Evolutionary conservation across 106 monocot species (phyloP).

Genomic region (Phalaenopsis aphrodite): DNA sequence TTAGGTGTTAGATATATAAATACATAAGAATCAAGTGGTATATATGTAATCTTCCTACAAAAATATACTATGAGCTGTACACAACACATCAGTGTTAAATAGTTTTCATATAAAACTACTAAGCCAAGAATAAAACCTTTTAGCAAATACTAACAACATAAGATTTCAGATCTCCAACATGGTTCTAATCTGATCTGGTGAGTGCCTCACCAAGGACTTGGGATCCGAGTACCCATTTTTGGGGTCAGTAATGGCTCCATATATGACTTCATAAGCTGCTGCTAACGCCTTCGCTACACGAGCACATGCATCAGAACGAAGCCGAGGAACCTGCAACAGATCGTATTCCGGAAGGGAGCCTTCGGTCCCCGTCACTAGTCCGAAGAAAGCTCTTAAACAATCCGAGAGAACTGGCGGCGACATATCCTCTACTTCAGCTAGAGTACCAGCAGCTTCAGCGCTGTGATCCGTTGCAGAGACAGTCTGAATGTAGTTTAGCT

Average conservation of each 20-base stretch:
- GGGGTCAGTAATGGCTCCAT: constrained; percentile 56
- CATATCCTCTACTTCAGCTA: constrained; percentile 49
- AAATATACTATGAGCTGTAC: background rate
- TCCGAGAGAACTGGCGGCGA: constrained; percentile 36
- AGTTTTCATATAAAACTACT: background rate
- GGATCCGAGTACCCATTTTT: constrained; percentile 71
- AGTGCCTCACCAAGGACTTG: constrained; percentile 58
- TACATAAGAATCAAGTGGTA: too few relatives aligned
- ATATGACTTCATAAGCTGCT: constrained; percentile 54
- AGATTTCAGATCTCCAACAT: constrained; percentile 65
- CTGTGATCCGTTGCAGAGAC: background rate
- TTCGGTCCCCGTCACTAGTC: constrained; percentile 64
- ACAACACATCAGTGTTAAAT: background rate
- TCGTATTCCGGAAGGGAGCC: constrained; percentile 88
- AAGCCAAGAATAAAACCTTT: background rate
- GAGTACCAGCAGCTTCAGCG: constrained; percentile 12
- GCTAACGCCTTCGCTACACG: constrained; percentile 60
- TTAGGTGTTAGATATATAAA: too few relatives aligned
- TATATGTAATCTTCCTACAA: background rate
- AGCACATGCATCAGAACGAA: constrained; percentile 50
- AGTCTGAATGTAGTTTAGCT: constrained; percentile 43
- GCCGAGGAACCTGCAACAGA: constrained; percentile 68
- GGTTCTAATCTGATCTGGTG: constrained; percentile 75
- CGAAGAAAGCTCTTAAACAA: constrained; percentile 70
- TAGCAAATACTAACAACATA: background rate